phyloP scores from a whole-genome alignment of 495 filamentous ascomycete genomes.

The Penicillium ochrochloron region DNA sequence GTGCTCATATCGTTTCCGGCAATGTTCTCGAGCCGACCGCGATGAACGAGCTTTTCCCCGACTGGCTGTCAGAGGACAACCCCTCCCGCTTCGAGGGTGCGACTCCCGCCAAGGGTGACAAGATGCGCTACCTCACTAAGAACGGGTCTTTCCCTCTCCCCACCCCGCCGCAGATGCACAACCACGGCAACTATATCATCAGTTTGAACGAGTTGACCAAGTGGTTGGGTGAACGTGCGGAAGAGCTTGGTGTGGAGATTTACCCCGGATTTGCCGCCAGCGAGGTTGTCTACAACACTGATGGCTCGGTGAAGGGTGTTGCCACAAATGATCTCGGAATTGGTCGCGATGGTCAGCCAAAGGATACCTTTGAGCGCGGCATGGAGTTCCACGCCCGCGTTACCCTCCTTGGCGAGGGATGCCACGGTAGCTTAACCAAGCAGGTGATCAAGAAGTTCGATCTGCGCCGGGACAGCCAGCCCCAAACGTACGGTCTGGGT shows the following conservation, averaged over 20 bases:
- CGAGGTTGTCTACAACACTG: constrained; percentile 84
- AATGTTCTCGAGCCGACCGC: constrained; percentile 93
- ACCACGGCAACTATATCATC: constrained; percentile 96
- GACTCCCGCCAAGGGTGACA: constrained; percentile 80
- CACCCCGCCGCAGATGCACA: constrained; percentile 95
- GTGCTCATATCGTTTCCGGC: constrained; percentile 93
- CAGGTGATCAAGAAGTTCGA: constrained; percentile 96
- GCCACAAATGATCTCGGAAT: constrained; percentile 95
- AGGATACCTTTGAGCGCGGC: constrained; percentile 89
- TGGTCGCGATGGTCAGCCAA: constrained; percentile 78
- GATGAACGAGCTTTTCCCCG: constrained; percentile 87
- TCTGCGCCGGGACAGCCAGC: constrained; percentile 83
- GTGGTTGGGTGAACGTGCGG: constrained; percentile 93
- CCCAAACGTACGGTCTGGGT: constrained; percentile 93
- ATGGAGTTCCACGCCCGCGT: constrained; percentile 98
- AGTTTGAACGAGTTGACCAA: constrained; percentile 92
- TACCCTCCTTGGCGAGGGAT: constrained; percentile 94
- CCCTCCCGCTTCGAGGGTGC: constrained; percentile 80
- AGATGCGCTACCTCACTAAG: constrained; percentile 95
- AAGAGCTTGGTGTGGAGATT: constrained; percentile 97
- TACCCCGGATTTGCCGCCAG: constrained; percentile 95
- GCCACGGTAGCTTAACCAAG: constrained; percentile 95
- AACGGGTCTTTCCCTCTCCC: constrained; percentile 77
- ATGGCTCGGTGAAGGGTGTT: constrained; percentile 90
- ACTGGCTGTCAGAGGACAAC: constrained; percentile 90